Conservation (phyloP, 225 moss, liverwort and hornwort genomes). For the Sphagnum tenellum region DNA sequence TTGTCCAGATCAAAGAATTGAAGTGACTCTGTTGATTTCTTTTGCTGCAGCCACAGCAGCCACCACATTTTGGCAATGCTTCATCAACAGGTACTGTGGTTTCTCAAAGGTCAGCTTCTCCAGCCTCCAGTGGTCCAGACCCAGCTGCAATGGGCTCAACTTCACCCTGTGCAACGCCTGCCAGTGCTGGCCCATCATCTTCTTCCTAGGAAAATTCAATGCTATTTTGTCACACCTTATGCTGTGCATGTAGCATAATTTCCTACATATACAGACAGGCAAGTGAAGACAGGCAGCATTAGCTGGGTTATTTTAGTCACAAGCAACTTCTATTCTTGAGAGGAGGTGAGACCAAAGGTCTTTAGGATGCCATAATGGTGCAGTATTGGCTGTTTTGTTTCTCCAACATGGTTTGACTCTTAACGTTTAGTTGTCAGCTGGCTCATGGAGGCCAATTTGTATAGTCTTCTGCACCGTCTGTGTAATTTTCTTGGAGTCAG, state of each 20-base stretch:
- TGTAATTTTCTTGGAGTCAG: too few relatives aligned
- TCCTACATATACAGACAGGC: background rate
- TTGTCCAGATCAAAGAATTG: too few relatives aligned
- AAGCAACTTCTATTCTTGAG: slow-evolving; percentile 5
- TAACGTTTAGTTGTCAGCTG: background rate
- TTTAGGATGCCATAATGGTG: slow-evolving; percentile 8
- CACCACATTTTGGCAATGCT: slow-evolving; percentile 10
- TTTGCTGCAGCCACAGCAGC: slow-evolving; percentile 15
- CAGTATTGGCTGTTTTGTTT: slow-evolving; percentile 7
- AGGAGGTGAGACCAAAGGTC: slow-evolving; percentile 5
- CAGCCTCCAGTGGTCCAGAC: slow-evolving; percentile 1
- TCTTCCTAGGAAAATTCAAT: slow-evolving; percentile 11
- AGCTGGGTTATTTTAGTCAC: background rate
- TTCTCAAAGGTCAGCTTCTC: slow-evolving; percentile 10
- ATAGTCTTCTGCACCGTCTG: slow-evolving; percentile 22
- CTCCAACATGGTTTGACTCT: slow-evolving; percentile 13
- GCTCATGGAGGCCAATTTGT: slow-evolving; percentile 15
- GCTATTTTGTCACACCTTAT: slow-evolving; percentile 2
- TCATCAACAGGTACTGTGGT: slow-evolving; percentile 6
- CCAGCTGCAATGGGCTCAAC: slow-evolving; percentile 3
- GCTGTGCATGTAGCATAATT: slow-evolving; percentile 7
- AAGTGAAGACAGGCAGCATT: too few relatives aligned
- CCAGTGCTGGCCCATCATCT: slow-evolving; percentile 14
- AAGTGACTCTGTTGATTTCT: background rate
- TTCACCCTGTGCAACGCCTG: background rate